Evolutionary conservation across 2,329 filamentous ascomycete species (phyloP).

Genomic region (Pyrenophora tritici-repentis): DNA sequence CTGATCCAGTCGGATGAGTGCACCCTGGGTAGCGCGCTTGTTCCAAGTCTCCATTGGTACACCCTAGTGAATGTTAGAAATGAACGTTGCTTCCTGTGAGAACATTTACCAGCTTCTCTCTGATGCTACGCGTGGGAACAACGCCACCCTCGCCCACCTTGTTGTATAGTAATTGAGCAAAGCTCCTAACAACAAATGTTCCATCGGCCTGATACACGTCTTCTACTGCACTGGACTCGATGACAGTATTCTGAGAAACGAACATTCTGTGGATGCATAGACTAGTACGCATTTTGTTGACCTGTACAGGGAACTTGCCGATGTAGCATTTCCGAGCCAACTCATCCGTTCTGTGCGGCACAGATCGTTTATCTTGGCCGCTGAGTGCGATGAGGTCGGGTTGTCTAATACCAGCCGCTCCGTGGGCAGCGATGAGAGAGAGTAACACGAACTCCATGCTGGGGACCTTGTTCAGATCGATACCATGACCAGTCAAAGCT

Average conservation of each 20-base stretch:
- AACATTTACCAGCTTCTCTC: conserved; percentile 51
- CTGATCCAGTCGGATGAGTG: conserved; percentile 48
- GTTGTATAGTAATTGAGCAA: conserved; percentile 55
- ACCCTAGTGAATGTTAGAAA: conserved; percentile 31
- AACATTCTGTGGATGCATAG: conserved; percentile 61
- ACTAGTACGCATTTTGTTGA: conserved; percentile 59
- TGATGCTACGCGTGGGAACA: conserved; percentile 59
- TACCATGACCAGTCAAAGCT: conserved; percentile 63
- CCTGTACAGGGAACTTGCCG: conserved; percentile 53
- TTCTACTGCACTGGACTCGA: conserved; percentile 34
- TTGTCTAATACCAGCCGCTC: conserved; percentile 62
- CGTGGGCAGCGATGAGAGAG: conserved; percentile 62
- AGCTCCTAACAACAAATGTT: conserved; percentile 56
- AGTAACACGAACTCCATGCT: conserved; percentile 61
- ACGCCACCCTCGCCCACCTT: conserved; percentile 57
- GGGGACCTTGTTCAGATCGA: conserved; percentile 60
- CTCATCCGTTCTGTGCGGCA: conserved; percentile 64
- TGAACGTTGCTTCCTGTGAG: no score
- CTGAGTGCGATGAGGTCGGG: conserved; percentile 59
- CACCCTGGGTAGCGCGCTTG: conserved; percentile 46
- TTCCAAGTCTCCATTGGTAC: conserved; percentile 44
- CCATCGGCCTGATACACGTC: conserved; percentile 42
- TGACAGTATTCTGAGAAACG: conserved; percentile 38
- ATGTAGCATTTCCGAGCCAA: conserved; percentile 66
- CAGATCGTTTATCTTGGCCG: conserved; percentile 68